phyloP scores from a whole-genome alignment of 306 rosid species.

The Cucurbita maxima region DNA sequence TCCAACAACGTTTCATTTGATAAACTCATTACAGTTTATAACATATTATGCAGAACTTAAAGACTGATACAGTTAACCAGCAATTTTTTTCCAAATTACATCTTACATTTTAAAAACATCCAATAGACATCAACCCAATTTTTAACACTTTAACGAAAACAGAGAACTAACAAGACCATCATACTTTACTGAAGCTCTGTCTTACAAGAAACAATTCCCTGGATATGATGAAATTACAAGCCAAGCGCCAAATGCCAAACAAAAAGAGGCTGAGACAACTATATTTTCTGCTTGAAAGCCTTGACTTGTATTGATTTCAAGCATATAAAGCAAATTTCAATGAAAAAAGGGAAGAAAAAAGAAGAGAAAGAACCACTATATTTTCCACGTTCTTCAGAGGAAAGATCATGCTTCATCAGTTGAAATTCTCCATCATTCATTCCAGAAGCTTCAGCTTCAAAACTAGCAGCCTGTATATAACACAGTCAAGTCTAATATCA shows the following conservation, averaged over 20 bases:
- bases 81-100: background rate
- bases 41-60: background rate
- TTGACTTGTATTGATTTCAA: background rate
- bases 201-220: background rate
- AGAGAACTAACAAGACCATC: background rate
- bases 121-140: background rate
- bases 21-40: background rate
- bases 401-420: slow-evolving; percentile 68
- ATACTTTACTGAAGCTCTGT: background rate
- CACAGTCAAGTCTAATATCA: background rate
- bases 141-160: background rate
- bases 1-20: background rate
- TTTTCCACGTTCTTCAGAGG: slow-evolving; percentile 68
- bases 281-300: background rate
- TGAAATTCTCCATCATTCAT: slow-evolving; percentile 61
- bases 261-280: background rate
- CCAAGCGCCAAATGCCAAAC: background rate
- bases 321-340: background rate
- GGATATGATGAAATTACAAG: background rate
- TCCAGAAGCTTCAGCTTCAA: slow-evolving; percentile 70
- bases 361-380: slow-evolving; percentile 51
- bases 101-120: background rate
- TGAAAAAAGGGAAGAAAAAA: slow-evolving; percentile 4
- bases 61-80: background rate
- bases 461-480: slow-evolving; percentile 62